Evolutionary conservation across 495 filamentous ascomycete species (phyloP).

Genomic region (Trichoderma parareesei): DNA sequence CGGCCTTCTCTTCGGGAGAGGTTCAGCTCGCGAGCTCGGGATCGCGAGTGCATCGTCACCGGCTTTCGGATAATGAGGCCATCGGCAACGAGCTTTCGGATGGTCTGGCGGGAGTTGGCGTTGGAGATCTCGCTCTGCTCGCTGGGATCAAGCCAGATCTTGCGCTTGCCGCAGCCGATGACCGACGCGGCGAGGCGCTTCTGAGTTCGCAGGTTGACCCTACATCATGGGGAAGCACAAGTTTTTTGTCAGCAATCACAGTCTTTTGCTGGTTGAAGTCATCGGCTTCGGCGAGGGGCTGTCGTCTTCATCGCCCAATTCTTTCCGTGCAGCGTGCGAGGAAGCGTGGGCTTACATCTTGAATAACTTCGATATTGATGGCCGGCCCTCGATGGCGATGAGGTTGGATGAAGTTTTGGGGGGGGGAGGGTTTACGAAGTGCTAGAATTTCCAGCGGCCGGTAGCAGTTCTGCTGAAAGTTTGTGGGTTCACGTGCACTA

Average conservation of each 20-base stretch:
- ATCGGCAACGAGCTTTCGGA: constrained; percentile 99
- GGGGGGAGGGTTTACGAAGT: constrained; percentile 12
- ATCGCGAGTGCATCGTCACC: constrained; percentile 98
- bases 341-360: constrained; percentile 26
- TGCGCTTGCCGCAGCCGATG: constrained; percentile 96
- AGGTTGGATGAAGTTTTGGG: constrained; percentile 21
- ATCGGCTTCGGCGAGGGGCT: not conserved
- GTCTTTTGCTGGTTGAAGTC: not conserved
- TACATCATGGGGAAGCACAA: constrained; percentile 30
- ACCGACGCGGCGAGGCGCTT: constrained; percentile 99
- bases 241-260: constrained; percentile 25
- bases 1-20: constrained; percentile 84
- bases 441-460: constrained; percentile 12
- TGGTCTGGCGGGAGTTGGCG: constrained; percentile 99
- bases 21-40: constrained; percentile 84
- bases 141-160: constrained; percentile 99
- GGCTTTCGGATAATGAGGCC: constrained; percentile 99
- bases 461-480: constrained; percentile 8
- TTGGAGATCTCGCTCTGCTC: constrained; percentile 99
- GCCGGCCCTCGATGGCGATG: constrained; percentile 21
- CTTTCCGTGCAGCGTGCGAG: not conserved
- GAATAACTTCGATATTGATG: constrained; percentile 23
- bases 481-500: constrained; percentile 15
- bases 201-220: constrained; percentile 99
- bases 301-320: not conserved